Base-by-base conservation (phyloP, 192 early-diverging fungal species). In the Coemansia sp. region DNA sequence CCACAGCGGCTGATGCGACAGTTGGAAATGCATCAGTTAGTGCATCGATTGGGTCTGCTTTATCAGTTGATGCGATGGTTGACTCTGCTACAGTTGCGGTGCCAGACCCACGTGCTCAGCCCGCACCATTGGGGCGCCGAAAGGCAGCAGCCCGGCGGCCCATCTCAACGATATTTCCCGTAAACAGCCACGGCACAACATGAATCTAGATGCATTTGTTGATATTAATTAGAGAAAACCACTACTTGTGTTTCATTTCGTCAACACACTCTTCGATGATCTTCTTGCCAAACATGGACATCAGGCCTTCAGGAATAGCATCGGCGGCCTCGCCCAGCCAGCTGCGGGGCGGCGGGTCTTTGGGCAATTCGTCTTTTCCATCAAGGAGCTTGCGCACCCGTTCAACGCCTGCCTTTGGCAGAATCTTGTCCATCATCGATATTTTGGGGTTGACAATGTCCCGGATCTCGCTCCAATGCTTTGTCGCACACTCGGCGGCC, bases 251-350 rank as follows among this genome's bases (percentile, higher is more conserved):
- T 27, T 66, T 60, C 57, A 54, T 39, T 16, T 75, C 64, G 4
- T 64, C 38, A 18, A 71, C 51, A 43, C 75, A 78, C 35, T 78
- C 68, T 19, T 68, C 59, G 37, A 78, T 78, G 29, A 78, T 67
- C 22, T 71, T 65, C 58, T 57, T 71, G 57, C 75, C 75, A 65
- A 78, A 71, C 62, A 68, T 68, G 29, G 45, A 55, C 58, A 78
- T 59, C 27, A 78, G 35, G 0, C 50, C 50, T 23, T 61, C 69
- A 6, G 75, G 69, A n/a, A 78, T 59, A n/a, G 62, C 64, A 32
- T 78, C 69, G 3, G 75, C 65, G 2, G 75, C 75, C 37, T 61
- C 41, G 18, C 54, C 43, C 18, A 77, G 65, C 74, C 74, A 77
- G 53, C 71, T 61, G 38, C 68, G 41, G 0, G 68, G 37, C 32